Evolutionary conservation across 192 early-diverging fungal species (phyloP).

Genomic region (Coemansia sp.): DNA sequence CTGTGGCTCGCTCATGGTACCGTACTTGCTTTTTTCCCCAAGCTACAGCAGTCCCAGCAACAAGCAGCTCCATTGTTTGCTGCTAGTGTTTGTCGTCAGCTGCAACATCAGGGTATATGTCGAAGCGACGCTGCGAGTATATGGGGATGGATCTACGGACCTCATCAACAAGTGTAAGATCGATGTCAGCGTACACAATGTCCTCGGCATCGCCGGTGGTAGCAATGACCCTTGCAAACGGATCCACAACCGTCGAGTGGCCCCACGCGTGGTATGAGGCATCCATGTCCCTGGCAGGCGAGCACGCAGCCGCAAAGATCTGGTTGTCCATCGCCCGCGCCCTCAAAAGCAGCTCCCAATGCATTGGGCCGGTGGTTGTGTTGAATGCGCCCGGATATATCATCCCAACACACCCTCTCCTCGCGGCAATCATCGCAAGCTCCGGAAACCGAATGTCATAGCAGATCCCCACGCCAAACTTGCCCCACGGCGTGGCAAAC

Average conservation of each 20-base stretch:
- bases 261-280: conserved; percentile 91
- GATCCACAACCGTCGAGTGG: conserved; percentile 88
- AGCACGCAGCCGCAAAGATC: conserved; percentile 93
- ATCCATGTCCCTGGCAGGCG: conserved; percentile 79
- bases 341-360: conserved; percentile 89
- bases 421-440: conserved; percentile 89
- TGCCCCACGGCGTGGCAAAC: conserved; percentile 80
- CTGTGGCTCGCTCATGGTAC: too few relatives aligned
- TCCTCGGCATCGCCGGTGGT: conserved; percentile 74
- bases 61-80: too few relatives aligned
- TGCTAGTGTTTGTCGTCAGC: not conserved
- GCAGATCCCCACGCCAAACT: conserved; percentile 91
- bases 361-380: conserved; percentile 90
- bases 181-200: conserved; percentile 79
- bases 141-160: conserved; percentile 77
- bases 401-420: conserved; percentile 85
- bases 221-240: conserved; percentile 71
- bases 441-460: conserved; percentile 99
- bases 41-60: too few relatives aligned
- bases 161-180: conserved; percentile 61
- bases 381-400: conserved; percentile 98
- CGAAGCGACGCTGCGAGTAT: conserved; percentile 80
- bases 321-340: conserved; percentile 91
- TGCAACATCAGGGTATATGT: conserved; percentile 81
- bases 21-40: too few relatives aligned